Conservation (phyloP, 495 filamentous ascomycete genomes). For the Talaromyces wortmannii region DNA sequence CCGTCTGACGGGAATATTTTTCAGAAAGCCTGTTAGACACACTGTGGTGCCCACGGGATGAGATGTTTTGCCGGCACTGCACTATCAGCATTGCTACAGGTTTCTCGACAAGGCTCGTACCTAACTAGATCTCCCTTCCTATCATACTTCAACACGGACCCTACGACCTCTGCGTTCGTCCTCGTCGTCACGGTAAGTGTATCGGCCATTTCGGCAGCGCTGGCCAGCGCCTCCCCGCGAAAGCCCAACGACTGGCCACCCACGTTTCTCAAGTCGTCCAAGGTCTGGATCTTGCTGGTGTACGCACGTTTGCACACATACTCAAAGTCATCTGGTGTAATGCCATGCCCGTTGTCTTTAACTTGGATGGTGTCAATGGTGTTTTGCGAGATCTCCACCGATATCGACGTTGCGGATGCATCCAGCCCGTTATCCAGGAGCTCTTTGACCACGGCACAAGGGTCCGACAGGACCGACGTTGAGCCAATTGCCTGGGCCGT, state of each 20-base stretch:
- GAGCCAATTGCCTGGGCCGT: slow-evolving; percentile 66
- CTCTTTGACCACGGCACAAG: slow-evolving; percentile 78
- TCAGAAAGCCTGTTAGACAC: slow-evolving; percentile 59
- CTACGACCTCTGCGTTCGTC: slow-evolving; percentile 63
- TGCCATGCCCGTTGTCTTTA: slow-evolving; percentile 85
- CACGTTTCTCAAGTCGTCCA: slow-evolving; percentile 61
- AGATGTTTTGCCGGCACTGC: slow-evolving; percentile 39
- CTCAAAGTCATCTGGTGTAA: slow-evolving; percentile 61
- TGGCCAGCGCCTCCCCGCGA: slow-evolving; percentile 80
- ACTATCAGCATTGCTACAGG: not conserved
- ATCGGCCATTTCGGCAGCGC: slow-evolving; percentile 61
- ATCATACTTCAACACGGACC: slow-evolving; percentile 42
- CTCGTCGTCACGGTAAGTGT: slow-evolving; percentile 63
- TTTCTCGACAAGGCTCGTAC: slow-evolving; percentile 13
- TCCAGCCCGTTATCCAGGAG: slow-evolving; percentile 90
- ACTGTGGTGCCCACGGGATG: slow-evolving; percentile 79
- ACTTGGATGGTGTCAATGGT: slow-evolving; percentile 79
- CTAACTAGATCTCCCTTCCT: slow-evolving; percentile 41
- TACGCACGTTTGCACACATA: slow-evolving; percentile 61
- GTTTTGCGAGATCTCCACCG: slow-evolving; percentile 68
- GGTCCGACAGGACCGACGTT: slow-evolving; percentile 62
- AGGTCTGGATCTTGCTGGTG: slow-evolving; percentile 78
- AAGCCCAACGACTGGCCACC: slow-evolving; percentile 76
- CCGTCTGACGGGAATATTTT: slow-evolving; percentile 65
- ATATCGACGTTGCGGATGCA: slow-evolving; percentile 65